Evolutionary conservation across 1,284 basidiomycete species (phyloP).

Genomic region (Ganoderma leucocontextum): DNA sequence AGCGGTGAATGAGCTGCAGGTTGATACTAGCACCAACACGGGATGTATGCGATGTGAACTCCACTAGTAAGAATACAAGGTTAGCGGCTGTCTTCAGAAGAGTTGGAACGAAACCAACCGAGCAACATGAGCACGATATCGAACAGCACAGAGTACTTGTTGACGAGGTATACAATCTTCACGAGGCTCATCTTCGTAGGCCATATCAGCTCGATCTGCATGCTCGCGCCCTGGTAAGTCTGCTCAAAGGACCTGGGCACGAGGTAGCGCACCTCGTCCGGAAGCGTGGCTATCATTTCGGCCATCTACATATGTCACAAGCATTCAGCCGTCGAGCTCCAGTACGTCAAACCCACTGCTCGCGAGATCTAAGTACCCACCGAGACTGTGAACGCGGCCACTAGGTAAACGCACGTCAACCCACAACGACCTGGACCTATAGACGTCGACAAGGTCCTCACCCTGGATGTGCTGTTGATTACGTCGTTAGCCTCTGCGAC

Average conservation of each 20-base stretch:
- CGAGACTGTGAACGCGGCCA: slow-evolving; percentile 8
- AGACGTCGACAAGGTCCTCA: neutral
- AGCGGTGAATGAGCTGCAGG: neutral
- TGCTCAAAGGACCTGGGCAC: too few relatives aligned
- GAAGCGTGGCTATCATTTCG: slow-evolving; percentile 10
- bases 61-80: neutral
- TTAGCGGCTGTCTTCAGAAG: neutral
- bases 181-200: slow-evolving; percentile 6
- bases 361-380: neutral
- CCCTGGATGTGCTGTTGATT: slow-evolving; percentile 3
- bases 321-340: neutral
- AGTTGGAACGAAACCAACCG: neutral
- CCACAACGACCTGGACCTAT: too few relatives aligned
- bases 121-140: slow-evolving; percentile 2
- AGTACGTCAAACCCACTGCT: neutral
- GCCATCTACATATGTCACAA: neutral
- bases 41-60: neutral
- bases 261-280: slow-evolving; percentile 6
- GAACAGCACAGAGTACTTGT: slow-evolving; percentile 1
- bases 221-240: neutral
- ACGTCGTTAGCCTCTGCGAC: neutral
- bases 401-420: neutral
- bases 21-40: neutral
- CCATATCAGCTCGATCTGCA: slow-evolving; percentile 12
- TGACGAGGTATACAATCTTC: slow-evolving; percentile 12